Base-by-base conservation (phyloP, 1,284 basidiomycete species). In the Ceratorhiza oryzae-sativae region DNA sequence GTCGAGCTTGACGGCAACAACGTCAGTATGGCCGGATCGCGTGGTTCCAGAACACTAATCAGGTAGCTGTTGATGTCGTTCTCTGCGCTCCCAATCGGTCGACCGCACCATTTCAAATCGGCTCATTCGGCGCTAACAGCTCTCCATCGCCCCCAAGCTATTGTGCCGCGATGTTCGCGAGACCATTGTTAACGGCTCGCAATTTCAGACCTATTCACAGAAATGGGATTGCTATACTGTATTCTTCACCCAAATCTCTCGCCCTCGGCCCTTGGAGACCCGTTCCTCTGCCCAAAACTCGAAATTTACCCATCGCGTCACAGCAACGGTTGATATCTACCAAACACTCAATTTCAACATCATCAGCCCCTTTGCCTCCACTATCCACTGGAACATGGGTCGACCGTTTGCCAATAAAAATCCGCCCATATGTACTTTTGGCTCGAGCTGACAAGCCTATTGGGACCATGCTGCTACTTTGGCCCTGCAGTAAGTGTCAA, bases 371-470 rank as follows among this genome's bases (percentile, higher is more conserved):
- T 23, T 39, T 68, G 39, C 18, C 65, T 18, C 53, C 65, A 68
- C 30, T 68, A 20, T 18, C 39, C 3, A 60, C 70, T 36, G 34
- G 45, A 3, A 74, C 88, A 81, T 93, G 91, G 91, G 84, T 92
- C 13, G 89, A 92, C 75, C 82, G 82, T 62, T 78, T 91, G 48
- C 91, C 91, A 9, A 76, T 79, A 12, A 83, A 81, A 79, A 75
- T 86, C 39, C 85, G 82, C 53, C 96, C 97, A 1, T 99, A 98
- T 80, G 78, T 96, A 6, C 89, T 91, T 77, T 84, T 99, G 27
- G 91, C 91, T 59, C 87, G 97, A 67, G 85, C 97, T 63, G 95
- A 98, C 84, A 98, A 98, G 79, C 97, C 97, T 12, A 98, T 97
- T 75, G 97, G 97, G 23, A 94, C 94, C 0, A 83, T 96, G 73